Evolutionary conservation across 768 basidiomycete genomes (phyloP).

Genomic region (Amanita molliuscula): DNA sequence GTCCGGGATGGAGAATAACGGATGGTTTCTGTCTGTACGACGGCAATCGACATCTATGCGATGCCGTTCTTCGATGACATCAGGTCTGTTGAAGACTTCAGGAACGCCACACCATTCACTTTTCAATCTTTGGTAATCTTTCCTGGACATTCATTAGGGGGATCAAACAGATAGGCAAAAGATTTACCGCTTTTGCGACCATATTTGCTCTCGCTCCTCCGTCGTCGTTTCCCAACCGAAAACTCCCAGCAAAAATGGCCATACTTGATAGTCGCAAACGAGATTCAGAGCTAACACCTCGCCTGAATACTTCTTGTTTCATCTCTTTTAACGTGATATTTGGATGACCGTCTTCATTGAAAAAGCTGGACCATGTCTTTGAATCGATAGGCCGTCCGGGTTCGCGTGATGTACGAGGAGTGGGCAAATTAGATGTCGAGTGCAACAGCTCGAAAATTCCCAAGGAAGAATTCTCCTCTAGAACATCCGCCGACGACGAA

Average conservation of each 20-base stretch:
- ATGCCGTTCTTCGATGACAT: constrained; percentile 85
- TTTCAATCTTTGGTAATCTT: constrained; percentile 62
- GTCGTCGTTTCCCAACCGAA: constrained; percentile 68
- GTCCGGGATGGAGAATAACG: constrained; percentile 57
- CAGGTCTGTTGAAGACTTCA: constrained; percentile 71
- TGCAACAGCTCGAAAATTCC: constrained; percentile 86
- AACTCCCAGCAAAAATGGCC: constrained; percentile 88
- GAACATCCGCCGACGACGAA: constrained; percentile 33
- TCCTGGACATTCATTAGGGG: constrained; percentile 27
- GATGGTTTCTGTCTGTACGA: constrained; percentile 90
- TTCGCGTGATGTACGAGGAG: constrained; percentile 75
- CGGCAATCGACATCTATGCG: constrained; percentile 96
- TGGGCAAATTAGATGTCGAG: constrained; percentile 68
- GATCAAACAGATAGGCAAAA: neutral
- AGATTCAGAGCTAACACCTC: constrained; percentile 50
- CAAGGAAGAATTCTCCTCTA: constrained; percentile 59
- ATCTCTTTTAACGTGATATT: constrained; percentile 58
- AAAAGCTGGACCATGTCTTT: constrained; percentile 70
- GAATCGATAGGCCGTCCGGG: constrained; percentile 70
- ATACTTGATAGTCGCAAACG: constrained; percentile 61
- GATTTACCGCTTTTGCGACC: constrained; percentile 52
- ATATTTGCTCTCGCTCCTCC: constrained; percentile 47
- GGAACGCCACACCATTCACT: constrained; percentile 76
- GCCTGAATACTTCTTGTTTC: constrained; percentile 66
- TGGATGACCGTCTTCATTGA: constrained; percentile 59